Conservation (phyloP, 2,329 filamentous ascomycete genomes). For the Penicillium sp. region DNA sequence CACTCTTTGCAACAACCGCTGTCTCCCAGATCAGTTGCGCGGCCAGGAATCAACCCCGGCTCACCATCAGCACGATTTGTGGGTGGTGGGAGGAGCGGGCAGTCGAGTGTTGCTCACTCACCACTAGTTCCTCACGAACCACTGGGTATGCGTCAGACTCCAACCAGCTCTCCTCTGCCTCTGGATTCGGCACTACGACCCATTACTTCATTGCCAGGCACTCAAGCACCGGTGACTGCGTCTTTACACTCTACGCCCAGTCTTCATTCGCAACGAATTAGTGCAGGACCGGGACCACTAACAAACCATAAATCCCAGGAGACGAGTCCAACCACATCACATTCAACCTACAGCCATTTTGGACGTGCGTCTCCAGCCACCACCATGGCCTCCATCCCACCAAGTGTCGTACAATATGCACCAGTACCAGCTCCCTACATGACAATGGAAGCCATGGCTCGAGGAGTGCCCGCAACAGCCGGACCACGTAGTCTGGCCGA, state of each 20-base stretch:
- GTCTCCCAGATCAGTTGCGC: conserved; percentile 33
- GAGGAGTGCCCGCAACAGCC: conserved; percentile 25
- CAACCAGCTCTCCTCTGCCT: conserved; percentile 28
- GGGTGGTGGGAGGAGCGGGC: conserved; percentile 30
- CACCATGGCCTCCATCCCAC: conserved; percentile 20
- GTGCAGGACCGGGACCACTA: conserved; percentile 29
- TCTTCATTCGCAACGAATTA: conserved; percentile 33
- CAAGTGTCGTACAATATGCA: conserved; percentile 18
- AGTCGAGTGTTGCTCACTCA: conserved; percentile 35
- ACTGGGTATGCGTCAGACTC: conserved; percentile 27
- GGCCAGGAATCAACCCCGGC: conserved; percentile 35
- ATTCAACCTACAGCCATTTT: conserved; percentile 34
- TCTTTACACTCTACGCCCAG: conserved; percentile 36
- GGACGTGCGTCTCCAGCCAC: conserved; percentile 33
- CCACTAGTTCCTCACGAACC: conserved; percentile 36
- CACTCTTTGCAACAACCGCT: conserved; percentile 30
- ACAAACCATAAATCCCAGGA: conserved; percentile 36
- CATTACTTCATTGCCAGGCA: conserved; percentile 18
- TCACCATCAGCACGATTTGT: conserved; percentile 41
- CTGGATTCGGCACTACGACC: conserved; percentile 26
- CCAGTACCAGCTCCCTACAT: conserved; percentile 24
- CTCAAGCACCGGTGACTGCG: conserved; percentile 14
- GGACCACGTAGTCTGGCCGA: conserved; percentile 21
- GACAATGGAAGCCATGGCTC: conserved; percentile 27
- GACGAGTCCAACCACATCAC: conserved; percentile 36